These are phyloP conservation scores for Ascochyta viciae-villosae DNA, from an alignment of 2,329 filamentous ascomycete genomes.

Conservation along the genomic window DNA sequence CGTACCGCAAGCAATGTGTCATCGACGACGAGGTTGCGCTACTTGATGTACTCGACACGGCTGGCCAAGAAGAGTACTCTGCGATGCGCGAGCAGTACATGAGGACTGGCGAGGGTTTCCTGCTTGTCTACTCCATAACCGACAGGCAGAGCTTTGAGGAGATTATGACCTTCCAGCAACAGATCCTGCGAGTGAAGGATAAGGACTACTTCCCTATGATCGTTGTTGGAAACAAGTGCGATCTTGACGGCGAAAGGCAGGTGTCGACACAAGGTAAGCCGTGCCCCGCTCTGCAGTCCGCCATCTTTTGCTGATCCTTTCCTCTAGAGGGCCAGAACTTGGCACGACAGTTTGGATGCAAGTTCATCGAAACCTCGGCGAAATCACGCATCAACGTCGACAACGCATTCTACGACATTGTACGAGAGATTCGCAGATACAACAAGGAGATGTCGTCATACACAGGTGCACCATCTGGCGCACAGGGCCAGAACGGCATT, in stretches of 20 bases:
- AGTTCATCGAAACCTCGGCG: conserved; percentile 98
- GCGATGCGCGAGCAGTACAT: conserved; percentile 99
- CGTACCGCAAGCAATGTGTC: conserved; percentile 99
- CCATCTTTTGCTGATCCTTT: conserved; percentile 27
- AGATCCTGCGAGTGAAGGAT: conserved; percentile 98
- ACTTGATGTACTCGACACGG: conserved; percentile 96
- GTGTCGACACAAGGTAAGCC: conserved; percentile 86
- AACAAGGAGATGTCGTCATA: conserved; percentile 98
- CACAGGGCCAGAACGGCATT: conserved; percentile 61
- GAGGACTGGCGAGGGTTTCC: conserved; percentile 96
- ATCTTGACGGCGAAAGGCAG: conserved; percentile 90
- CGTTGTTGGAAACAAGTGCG: conserved; percentile 98
- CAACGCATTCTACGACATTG: conserved; percentile 97
- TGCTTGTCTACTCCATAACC: conserved; percentile 98
- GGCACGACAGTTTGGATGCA: conserved; percentile 88
- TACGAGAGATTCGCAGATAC: conserved; percentile 95
- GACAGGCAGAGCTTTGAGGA: conserved; percentile 98
- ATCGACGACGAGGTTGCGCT: conserved; percentile 98
- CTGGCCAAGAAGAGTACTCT: conserved; percentile 98
- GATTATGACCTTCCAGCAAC: conserved; percentile 98
- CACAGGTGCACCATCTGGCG: conserved; percentile 68
- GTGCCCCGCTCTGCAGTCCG: conserved; percentile 12
- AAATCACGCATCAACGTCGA: conserved; percentile 99
- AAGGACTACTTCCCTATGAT: conserved; percentile 99
- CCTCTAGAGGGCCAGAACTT: conserved; percentile 85